Evolutionary conservation across 2,329 filamentous ascomycete genomes (phyloP), one percentile per base, ranked within the genome.

Genomic region (Beauveria medogensis): DNA sequence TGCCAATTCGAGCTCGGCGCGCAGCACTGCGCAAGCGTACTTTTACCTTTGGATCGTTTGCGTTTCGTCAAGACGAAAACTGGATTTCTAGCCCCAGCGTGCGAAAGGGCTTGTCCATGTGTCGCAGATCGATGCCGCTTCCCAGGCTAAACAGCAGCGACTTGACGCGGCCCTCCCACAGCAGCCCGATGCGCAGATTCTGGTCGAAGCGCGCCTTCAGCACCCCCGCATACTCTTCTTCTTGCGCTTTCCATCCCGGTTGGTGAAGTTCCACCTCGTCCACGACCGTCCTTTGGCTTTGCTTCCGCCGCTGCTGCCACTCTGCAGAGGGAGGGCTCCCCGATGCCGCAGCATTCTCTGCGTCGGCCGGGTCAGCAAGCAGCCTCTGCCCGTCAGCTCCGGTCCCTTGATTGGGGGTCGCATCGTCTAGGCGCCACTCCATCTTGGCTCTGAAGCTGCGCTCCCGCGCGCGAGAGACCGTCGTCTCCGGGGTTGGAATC

Each of bases 141-240:
- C 94, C 94, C 47, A 96, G 80, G 67, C 91, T 96, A 72, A 97
- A 95, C 61, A 99, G 81, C 62, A 99, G 77, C 66, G 96, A 93
- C 77, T 97, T 96, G 63, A 95, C 84, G 59, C 92, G 83, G 2
- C 93, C 92, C 72, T 97, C 93, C 93, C 94, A 99, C 24, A 97
- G 76, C 55, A 97, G 73, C 1, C 92, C 90, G 59, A 97, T 85
- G 65, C 88, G 87, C 77, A 91, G 87, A 66, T 92, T 89, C 76
- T 97, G 92, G 71, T 97, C 92, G 57, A 97, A 80, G 55, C 90
- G 84, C 50, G 92, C 89, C 75, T 97, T 99, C 65, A 99, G 75
- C 37, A 97, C 92, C 7, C 92, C 93, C 37, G 90, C 85, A 62
- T 91, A 89, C 65, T 89, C 85, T 26, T 90, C 84, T 46, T 83